Percentiles rank a stretch among this genome's conserved stretches.
Conservation (phyloP, 441 rosid species). For the Hura crepitans region DNA sequence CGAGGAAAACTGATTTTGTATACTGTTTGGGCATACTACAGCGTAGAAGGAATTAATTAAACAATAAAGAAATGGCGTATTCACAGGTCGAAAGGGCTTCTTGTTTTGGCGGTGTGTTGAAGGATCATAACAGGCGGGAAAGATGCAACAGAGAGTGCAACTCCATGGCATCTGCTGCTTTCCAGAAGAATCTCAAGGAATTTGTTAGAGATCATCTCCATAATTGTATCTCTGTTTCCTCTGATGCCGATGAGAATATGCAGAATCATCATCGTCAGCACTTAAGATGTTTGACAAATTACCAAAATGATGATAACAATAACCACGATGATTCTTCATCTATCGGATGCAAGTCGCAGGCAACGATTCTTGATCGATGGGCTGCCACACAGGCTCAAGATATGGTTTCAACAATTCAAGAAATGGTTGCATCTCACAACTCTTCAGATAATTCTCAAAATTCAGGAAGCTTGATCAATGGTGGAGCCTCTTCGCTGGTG, state of each 20-base stretch:
- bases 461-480: constrained; percentile 18
- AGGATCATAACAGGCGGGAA: constrained; percentile 50
- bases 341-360: constrained; percentile 26
- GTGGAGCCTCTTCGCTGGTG: constrained; percentile 77
- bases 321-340: not conserved
- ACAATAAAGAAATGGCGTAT: constrained; percentile 50
- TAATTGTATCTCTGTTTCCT: constrained; percentile 32
- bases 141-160: constrained; percentile 37
- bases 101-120: constrained; percentile 56
- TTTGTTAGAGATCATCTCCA: constrained; percentile 59
- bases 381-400: constrained; percentile 43
- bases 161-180: constrained; percentile 34
- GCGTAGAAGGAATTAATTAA: not conserved
- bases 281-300: constrained; percentile 13
- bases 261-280: constrained; percentile 15
- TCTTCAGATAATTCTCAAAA: constrained; percentile 20
- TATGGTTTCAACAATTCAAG: constrained; percentile 33
- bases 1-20: not conserved
- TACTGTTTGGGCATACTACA: too few species aligned
- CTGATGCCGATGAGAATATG: constrained; percentile 18
- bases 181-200: constrained; percentile 62
- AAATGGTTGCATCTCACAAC: constrained; percentile 4
- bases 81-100: constrained; percentile 65
- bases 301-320: not conserved
- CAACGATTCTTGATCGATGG: constrained; percentile 42